These are phyloP conservation scores for Amorphotheca resinae DNA, from an alignment of 495 filamentous ascomycete genomes.

Conservation along the genomic window DNA sequence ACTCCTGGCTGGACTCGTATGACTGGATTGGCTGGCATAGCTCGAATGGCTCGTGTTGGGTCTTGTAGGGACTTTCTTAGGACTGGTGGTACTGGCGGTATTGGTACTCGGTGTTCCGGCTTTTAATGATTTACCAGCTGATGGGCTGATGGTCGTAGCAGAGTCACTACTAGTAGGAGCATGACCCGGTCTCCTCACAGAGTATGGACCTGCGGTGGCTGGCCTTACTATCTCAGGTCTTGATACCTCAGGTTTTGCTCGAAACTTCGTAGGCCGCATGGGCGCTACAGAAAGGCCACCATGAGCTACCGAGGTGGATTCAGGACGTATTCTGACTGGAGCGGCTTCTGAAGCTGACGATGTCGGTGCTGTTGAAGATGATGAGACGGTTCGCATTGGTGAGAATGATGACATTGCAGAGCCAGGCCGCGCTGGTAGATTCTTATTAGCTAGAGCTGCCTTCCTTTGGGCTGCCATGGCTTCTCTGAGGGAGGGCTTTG, in stretches of 20 bases:
- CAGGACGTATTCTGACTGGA: constrained; percentile 24
- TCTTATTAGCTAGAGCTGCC: constrained; percentile 44
- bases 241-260: constrained; percentile 7
- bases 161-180: constrained; percentile 27
- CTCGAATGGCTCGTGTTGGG: constrained; percentile 23
- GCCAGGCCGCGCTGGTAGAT: constrained; percentile 53
- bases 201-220: constrained; percentile 45
- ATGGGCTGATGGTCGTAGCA: constrained; percentile 13
- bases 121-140: constrained; percentile 11
- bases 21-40: constrained; percentile 18
- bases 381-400: constrained; percentile 38
- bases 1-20: constrained; percentile 19
- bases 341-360: constrained; percentile 15
- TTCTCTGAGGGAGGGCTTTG: constrained; percentile 53
- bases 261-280: constrained; percentile 35
- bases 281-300: constrained; percentile 43
- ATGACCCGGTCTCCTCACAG: constrained; percentile 36
- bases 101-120: constrained; percentile 12
- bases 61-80: constrained; percentile 11
- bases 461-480: constrained; percentile 76
- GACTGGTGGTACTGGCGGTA: constrained; percentile 13
- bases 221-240: constrained; percentile 38
- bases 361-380: constrained; percentile 29
- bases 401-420: constrained; percentile 61
- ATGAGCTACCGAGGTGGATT: constrained; percentile 25